Percentiles rank a stretch among this genome's conserved stretches.
Conservation (phyloP, 2,329 filamentous ascomycete genomes). For the Aureobasidium mangrovei region DNA sequence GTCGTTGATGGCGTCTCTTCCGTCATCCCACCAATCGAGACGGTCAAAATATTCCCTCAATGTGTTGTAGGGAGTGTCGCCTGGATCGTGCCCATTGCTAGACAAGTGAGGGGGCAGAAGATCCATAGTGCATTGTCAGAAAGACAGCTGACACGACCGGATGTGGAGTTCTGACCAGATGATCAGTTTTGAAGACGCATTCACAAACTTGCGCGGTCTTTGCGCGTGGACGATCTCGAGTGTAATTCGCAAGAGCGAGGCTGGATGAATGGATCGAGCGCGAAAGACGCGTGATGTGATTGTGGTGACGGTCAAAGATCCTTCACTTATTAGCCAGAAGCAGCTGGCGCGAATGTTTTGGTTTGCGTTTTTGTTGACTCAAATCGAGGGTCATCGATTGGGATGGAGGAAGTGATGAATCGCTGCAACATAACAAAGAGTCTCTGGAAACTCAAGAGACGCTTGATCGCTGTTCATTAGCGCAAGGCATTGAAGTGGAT, state of each 20-base stretch:
- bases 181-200: not conserved
- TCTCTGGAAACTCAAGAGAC: not conserved
- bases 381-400: no score
- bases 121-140: not conserved
- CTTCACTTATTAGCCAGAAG: no score
- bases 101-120: not conserved
- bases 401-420: no score
- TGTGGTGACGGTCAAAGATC: no score
- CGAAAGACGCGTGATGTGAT: no score
- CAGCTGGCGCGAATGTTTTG: no score
- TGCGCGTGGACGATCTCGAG: not conserved
- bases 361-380: no score
- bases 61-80: not conserved
- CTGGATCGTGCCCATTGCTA: not conserved
- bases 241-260: no score
- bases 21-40: conserved; percentile 4
- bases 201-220: not conserved
- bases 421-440: no score
- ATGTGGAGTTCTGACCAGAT: not conserved
- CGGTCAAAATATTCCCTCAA: conserved; percentile 1
- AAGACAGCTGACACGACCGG: no score
- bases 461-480: not conserved
- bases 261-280: no score
- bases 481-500: not conserved
- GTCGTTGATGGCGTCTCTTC: not conserved